A percentile compares a stretch with the other conserved stretches of the same genome.
Evolutionary conservation across 2,329 filamentous ascomycete genomes (phyloP).

Genomic region (Monosporascus sp.): DNA sequence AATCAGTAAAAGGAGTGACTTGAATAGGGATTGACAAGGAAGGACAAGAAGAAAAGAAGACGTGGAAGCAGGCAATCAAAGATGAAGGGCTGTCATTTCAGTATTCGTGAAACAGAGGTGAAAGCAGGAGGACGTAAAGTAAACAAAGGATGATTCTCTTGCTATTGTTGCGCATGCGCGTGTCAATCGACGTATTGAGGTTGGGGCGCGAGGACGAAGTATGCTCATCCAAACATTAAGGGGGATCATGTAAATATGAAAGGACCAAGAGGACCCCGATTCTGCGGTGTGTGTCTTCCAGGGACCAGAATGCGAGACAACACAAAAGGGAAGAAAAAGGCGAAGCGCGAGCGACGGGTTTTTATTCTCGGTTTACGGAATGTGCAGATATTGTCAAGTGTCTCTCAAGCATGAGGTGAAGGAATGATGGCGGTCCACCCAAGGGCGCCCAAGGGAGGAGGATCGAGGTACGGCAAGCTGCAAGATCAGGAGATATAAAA

Average conservation of each 20-base stretch:
- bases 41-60: slow-evolving; percentile 8
- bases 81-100: slow-evolving; percentile 14
- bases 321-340: background rate
- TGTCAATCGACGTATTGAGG: background rate
- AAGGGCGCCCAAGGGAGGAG: too few species aligned
- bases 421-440: background rate
- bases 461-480: too few species aligned
- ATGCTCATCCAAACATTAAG: background rate
- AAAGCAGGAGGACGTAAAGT: background rate
- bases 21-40: slow-evolving; percentile 13
- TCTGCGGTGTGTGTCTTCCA: background rate
- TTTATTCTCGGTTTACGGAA: background rate
- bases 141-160: background rate
- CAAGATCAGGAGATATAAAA: too few species aligned
- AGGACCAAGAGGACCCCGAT: background rate
- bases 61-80: slow-evolving; percentile 6
- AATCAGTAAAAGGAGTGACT: slow-evolving; percentile 15
- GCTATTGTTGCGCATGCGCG: background rate
- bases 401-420: background rate
- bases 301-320: background rate
- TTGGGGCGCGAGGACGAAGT: background rate
- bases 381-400: background rate
- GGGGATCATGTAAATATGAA: background rate
- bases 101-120: slow-evolving; percentile 9
- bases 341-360: background rate